Percentiles rank a stretch among this genome's conserved stretches.
Evolutionary conservation across 805 yeast species (phyloP).

Genomic region (Saccharomycopsis olivae): DNA sequence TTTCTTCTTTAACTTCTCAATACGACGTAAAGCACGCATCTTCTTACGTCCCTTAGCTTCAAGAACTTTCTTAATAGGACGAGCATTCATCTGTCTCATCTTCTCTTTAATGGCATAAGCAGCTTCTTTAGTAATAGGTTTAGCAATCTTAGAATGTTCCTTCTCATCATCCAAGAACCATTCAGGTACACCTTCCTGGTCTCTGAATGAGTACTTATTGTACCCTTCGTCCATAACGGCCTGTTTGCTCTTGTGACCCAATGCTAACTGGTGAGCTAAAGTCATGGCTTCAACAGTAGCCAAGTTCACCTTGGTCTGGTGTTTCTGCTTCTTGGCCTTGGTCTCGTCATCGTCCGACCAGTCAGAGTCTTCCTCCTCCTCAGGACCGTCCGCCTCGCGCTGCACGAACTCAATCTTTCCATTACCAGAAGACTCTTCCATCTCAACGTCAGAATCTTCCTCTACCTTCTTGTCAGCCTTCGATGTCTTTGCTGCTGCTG

Average conservation of each 20-base stretch:
- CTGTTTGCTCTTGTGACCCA: constrained; percentile 76
- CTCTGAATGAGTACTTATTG: constrained; percentile 86
- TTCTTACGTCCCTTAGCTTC: constrained; percentile 97
- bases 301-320: constrained; percentile 60
- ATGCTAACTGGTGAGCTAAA: constrained; percentile 87
- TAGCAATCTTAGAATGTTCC: constrained; percentile 70
- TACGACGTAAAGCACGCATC: constrained; percentile 77
- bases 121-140: constrained; percentile 95
- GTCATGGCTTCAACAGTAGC: constrained; percentile 98
- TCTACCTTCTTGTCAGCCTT: neutral
- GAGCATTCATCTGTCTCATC: constrained; percentile 75
- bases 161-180: constrained; percentile 96
- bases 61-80: constrained; percentile 97
- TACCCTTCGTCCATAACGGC: constrained; percentile 89
- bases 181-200: constrained; percentile 82
- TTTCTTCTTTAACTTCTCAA: constrained; percentile 86
- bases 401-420: constrained; percentile 38
- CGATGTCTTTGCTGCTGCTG: constrained; percentile 23
- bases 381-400: constrained; percentile 28
- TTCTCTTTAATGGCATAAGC: constrained; percentile 68
- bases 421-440: constrained; percentile 19
- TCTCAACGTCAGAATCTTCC: constrained; percentile 18
- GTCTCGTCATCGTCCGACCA: constrained; percentile 28
- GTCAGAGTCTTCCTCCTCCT: constrained; percentile 40
- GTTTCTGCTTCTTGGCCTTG: constrained; percentile 34